Evolutionary conservation across 495 filamentous ascomycete genomes (phyloP), one percentile per base, ranked within the genome.

Genomic region (Penicillium ochrochloron): DNA sequence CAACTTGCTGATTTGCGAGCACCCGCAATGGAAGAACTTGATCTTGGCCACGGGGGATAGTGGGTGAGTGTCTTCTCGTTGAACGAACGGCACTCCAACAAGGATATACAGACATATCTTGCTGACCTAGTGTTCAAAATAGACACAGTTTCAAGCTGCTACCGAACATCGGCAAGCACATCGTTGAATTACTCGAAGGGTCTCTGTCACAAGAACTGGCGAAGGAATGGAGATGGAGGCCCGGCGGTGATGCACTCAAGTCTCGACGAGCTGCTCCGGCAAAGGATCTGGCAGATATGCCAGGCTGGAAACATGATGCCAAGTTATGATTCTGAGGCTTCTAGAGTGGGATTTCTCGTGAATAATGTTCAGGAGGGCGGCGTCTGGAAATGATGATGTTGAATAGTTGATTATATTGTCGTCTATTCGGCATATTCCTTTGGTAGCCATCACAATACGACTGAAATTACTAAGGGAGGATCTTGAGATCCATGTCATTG

Each of bases 1-100:
- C 2, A 72, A 73, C 55, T 76, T 80, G 59, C 56, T 84, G 7
- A 80, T 84, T 56, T 77, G 78, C 59, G 62, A 69, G 29, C 77
- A 79, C 57, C 77, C 77, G 1, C 54, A 35, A 21, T 69, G 67
- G 67, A 66, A 64, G 34, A 65, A 67, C 25, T 67, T 70, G 34
- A 66, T 70, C 14, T 15, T 70, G 48, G 67, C 67, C 19, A 70
- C 67, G 0, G 67, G 67, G 5, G 67, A 69, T 37, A 69, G 67
- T 42, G 67, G 65, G 68, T 67, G 57, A 62, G 65, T 67, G 23
- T 19, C 29, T 2, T 0, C 14, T 34, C 9, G 19, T 14, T 11
- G 29, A 14, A 27, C 11, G 14, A 9, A 35, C 5, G 15, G 12
- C 5, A 21, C 27, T 10, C n/a, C 1, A 37, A 8, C 5, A 41